These are phyloP conservation scores for Candida dendrica DNA, from an alignment of 805 yeast genomes.

Conservation along the genomic window DNA sequence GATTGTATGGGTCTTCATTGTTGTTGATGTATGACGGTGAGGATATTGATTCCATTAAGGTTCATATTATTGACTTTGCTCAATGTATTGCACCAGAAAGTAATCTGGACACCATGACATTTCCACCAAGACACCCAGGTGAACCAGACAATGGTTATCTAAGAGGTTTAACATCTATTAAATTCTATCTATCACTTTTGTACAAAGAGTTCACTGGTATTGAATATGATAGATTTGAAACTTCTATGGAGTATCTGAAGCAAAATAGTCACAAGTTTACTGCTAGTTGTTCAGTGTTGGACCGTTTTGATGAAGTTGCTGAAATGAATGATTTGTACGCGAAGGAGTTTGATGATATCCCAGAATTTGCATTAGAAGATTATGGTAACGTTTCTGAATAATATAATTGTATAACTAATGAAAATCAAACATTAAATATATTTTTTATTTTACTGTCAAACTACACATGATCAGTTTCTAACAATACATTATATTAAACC, in stretches of 20 bases:
- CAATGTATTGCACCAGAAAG: constrained; percentile 74
- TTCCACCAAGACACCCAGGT: constrained; percentile 65
- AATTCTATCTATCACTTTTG: constrained; percentile 55
- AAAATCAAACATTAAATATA: background rate
- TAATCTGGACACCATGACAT: constrained; percentile 36
- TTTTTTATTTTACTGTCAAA: background rate
- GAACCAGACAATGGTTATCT: constrained; percentile 77
- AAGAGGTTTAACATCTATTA: constrained; percentile 71
- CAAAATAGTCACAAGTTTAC: constrained; percentile 14
- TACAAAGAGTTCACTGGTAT: constrained; percentile 47
- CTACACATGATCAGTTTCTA: too few species aligned
- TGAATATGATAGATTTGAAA: constrained; percentile 21
- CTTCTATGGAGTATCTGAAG: constrained; percentile 10
- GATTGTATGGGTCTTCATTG: constrained; percentile 88
- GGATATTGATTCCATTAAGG: constrained; percentile 24
- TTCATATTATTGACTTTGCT: constrained; percentile 93
- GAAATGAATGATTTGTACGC: constrained; percentile 21
- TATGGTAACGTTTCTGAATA: constrained; percentile 21
- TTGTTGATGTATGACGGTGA: constrained; percentile 84
- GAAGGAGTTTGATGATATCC: constrained; percentile 13
- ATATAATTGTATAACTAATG: background rate
- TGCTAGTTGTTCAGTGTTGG: constrained; percentile 29
- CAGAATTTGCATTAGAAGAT: constrained; percentile 19
- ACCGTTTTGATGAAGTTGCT: constrained; percentile 27
- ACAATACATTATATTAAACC: constrained; percentile 1